Evolutionary conservation across 441 rosid species (phyloP), one percentile per base, ranked within the genome.

Genomic region (Gossypium armourianum): DNA sequence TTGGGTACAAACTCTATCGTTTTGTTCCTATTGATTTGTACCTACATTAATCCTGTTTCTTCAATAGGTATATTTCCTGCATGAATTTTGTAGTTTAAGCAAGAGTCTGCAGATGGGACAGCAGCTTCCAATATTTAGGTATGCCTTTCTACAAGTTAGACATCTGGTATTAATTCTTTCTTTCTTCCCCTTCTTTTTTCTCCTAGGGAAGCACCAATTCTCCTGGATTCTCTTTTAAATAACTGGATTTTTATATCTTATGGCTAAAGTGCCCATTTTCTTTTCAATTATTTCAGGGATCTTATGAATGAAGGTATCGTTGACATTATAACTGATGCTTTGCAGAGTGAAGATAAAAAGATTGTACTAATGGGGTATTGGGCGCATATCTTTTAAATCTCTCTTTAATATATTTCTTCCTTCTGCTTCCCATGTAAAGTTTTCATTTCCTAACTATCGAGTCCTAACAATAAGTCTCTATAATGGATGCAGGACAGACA

Each of bases 401-500:
- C 66, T 72, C 65, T 54, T 64, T 70, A 26, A 53, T 70, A 63
- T 64, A 10, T 76, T 28, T n/a, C 54, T 60, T 5, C 15, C 13
- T 36, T 29, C 21, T 70, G 8, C 4, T 63, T 53, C 49, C 36
- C 59, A 2, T 60, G 57, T 56, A 21, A 61, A 54, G 65, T 21
- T 62, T 61, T 74, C 24, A 29, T 58, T 61, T 54, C 20, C 70
- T 21, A 40, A 71, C 72, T 62, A 24, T 75, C 21, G 62, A 69
- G 71, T 16, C 52, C 84, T 87, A 76, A 87, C 74, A 63, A 63
- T 72, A 73, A 75, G 52, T 78, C 66, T 67, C 80, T 83, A 80
- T 70, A 75, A 80, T 88, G 91, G 84, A 80, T 92, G 96, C 99
- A 95, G 99, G 94, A 88, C 99, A 91, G 99, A 95, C 84, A 92